phyloP scores from a whole-genome alignment of 2,329 filamentous ascomycete species.

The Neobulgaria alba region DNA sequence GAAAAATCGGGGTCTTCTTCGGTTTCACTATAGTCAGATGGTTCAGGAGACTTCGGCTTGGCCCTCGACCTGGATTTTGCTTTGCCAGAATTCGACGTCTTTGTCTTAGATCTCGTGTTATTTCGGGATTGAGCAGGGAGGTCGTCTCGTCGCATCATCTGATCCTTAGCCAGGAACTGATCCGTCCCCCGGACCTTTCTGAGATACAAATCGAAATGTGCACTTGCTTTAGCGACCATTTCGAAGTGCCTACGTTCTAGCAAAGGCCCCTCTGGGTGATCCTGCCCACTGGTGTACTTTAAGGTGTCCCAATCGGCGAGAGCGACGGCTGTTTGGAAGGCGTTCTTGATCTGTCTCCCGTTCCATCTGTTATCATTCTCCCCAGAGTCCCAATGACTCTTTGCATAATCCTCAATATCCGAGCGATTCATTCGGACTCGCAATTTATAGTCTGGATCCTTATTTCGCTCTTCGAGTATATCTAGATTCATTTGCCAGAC shows the following conservation, averaged over 20 bases:
- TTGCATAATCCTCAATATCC: neutral
- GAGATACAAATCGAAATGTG: neutral
- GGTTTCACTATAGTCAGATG: too few relatives aligned
- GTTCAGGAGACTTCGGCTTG: too few relatives aligned
- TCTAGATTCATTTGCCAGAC: slow-evolving; percentile 1
- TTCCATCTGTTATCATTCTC: neutral
- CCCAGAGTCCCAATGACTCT: neutral
- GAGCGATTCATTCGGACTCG: neutral
- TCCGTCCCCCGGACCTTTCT: neutral
- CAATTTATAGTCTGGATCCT: too few relatives aligned
- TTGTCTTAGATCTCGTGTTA: too few relatives aligned
- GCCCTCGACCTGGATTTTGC: too few relatives aligned
- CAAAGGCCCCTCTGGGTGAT: neutral
- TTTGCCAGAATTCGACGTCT: too few relatives aligned
- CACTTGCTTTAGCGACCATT: neutral
- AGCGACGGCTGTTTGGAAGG: slow-evolving; percentile 1
- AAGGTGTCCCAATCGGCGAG: neutral
- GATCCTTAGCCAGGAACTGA: neutral
- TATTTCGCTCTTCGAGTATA: neutral
- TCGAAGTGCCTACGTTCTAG: neutral
- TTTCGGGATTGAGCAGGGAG: too few relatives aligned
- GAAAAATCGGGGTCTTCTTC: too few relatives aligned
- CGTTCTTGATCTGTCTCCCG: neutral
- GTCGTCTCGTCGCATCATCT: neutral
- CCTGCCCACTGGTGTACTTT: neutral